Evolutionary conservation across 78 protist genomes (phyloP).

Genomic region (slime mould (Dictyostelium discoideum)): DNA sequence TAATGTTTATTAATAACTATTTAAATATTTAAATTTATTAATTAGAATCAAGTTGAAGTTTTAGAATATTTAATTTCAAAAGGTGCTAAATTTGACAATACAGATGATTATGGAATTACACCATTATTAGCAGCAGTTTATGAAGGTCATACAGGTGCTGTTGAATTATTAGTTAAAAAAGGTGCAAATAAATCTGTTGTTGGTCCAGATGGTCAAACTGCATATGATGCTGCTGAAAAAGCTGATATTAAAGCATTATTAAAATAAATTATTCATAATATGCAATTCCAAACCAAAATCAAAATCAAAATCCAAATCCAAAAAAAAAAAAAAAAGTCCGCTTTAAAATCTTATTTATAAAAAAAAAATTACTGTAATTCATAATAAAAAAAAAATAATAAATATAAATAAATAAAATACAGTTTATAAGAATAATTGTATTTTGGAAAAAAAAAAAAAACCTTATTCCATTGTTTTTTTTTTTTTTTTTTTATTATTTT

Average conservation of each 20-base stretch:
- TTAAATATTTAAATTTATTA: background rate
- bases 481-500: too few relatives aligned
- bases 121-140: slow-evolving; percentile 76
- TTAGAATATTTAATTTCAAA: slow-evolving; percentile 25
- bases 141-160: slow-evolving; percentile 37
- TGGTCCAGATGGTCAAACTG: slow-evolving; percentile 71
- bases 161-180: slow-evolving; percentile 30
- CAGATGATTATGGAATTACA: slow-evolving; percentile 72
- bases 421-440: background rate
- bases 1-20: background rate
- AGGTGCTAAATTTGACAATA: slow-evolving; percentile 35
- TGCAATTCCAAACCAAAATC: too few relatives aligned
- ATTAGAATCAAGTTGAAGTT: slow-evolving; percentile 16
- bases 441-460: background rate
- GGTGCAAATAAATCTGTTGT: slow-evolving; percentile 10
- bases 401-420: background rate
- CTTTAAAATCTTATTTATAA: background rate
- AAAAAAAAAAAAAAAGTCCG: background rate
- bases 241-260: slow-evolving; percentile 27
- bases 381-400: too few relatives aligned
- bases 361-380: too few relatives aligned
- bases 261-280: background rate
- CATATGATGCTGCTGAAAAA: slow-evolving; percentile 52
- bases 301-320: too few relatives aligned
- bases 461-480: background rate